phyloP scores from a whole-genome alignment of 2,329 filamentous ascomycete genomes.

The Plectosphaerella plurivora region DNA sequence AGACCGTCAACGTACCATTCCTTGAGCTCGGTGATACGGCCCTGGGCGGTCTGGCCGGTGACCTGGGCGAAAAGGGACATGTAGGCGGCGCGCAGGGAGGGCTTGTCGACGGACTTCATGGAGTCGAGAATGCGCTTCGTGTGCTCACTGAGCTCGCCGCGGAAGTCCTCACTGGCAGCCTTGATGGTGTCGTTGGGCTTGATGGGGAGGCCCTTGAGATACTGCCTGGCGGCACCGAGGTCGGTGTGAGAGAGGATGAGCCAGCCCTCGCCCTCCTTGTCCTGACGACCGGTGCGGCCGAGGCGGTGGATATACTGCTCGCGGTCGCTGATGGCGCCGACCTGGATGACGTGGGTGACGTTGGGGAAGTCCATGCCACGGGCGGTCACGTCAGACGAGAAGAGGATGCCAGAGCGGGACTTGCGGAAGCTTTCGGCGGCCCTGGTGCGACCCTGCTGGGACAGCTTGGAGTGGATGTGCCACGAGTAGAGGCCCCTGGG shows the following conservation, averaged over 20 bases:
- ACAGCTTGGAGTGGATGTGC: slow-evolving; percentile 76
- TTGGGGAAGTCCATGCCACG: slow-evolving; percentile 80
- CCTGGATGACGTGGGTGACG: slow-evolving; percentile 75
- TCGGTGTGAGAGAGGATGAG: slow-evolving; percentile 58
- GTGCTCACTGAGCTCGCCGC: slow-evolving; percentile 29
- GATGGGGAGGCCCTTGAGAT: slow-evolving; percentile 58
- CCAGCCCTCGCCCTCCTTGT: slow-evolving; percentile 68
- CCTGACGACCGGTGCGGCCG: slow-evolving; percentile 71
- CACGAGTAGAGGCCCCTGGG: slow-evolving; percentile 19
- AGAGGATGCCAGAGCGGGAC: slow-evolving; percentile 58
- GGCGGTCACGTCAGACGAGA: slow-evolving; percentile 77
- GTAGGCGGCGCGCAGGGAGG: slow-evolving; percentile 41
- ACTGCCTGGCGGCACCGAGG: slow-evolving; percentile 36
- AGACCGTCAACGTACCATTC: slow-evolving; percentile 45
- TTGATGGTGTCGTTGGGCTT: slow-evolving; percentile 47
- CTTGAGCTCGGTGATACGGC: slow-evolving; percentile 47
- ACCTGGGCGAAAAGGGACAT: slow-evolving; percentile 51
- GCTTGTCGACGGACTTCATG: slow-evolving; percentile 22
- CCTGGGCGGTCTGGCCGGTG: slow-evolving; percentile 28
- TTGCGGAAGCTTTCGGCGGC: slow-evolving; percentile 69
- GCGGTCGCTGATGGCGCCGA: slow-evolving; percentile 58
- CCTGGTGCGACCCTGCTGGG: slow-evolving; percentile 63
- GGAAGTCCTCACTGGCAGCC: slow-evolving; percentile 45
- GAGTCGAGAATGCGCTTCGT: background rate
- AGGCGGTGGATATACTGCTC: slow-evolving; percentile 75